Percentiles rank a stretch among this genome's conserved stretches.
Evolutionary conservation across 495 filamentous ascomycete species (phyloP).

Genomic region (Aspergillus asperescens): DNA sequence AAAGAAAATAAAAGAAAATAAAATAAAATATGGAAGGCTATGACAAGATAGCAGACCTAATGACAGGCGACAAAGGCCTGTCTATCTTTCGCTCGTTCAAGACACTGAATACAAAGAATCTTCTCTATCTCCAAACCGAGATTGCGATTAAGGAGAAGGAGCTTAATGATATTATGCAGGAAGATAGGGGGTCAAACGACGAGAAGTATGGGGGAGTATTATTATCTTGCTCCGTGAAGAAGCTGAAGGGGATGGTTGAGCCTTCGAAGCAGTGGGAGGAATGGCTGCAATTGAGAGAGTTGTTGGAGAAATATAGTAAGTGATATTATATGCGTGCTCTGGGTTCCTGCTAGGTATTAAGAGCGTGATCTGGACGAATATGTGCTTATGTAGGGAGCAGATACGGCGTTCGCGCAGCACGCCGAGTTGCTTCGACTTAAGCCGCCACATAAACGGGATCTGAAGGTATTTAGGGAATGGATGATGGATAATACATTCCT

Average conservation of each 20-base stretch:
- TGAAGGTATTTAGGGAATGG: background rate
- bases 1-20: too few relatives aligned
- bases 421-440: constrained; percentile 1
- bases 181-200: background rate
- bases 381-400: background rate
- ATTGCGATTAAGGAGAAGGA: background rate
- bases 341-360: background rate
- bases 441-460: background rate
- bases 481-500: background rate
- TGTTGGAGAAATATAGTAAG: constrained; percentile 11
- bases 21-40: background rate
- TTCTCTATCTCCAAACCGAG: constrained; percentile 5
- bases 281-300: background rate
- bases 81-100: constrained; percentile 6
- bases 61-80: constrained; percentile 6
- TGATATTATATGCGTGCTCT: background rate
- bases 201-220: background rate
- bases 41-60: constrained; percentile 2
- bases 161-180: background rate
- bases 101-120: background rate
- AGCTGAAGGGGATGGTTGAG: background rate
- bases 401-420: background rate
- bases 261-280: background rate
- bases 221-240: background rate
- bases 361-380: background rate